Evolutionary conservation across 495 filamentous ascomycete genomes (phyloP).

Genomic region (Aspergillus homomorphus): DNA sequence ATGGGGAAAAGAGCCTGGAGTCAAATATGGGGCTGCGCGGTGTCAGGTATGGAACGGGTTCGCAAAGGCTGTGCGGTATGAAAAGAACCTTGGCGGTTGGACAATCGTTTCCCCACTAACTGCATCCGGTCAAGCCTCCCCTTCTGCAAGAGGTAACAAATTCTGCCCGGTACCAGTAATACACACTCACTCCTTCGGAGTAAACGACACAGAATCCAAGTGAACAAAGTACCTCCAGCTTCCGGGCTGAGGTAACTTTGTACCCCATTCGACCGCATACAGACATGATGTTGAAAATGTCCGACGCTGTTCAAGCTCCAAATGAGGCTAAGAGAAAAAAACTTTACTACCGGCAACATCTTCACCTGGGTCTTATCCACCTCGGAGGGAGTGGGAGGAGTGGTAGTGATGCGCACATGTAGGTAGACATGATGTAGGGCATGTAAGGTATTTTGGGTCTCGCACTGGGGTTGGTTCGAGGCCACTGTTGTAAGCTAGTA

Average conservation of each 20-base stretch:
- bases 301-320: not conserved
- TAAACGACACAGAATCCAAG: too few species aligned
- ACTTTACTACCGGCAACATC: not conserved
- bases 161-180: slow-evolving; percentile 3
- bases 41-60: slow-evolving; percentile 17
- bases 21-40: not conserved
- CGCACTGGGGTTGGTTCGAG: not conserved
- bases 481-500: too few species aligned
- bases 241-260: not conserved
- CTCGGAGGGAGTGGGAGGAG: slow-evolving; percentile 5
- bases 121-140: slow-evolving; percentile 8
- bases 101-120: slow-evolving; percentile 4
- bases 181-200: too few species aligned
- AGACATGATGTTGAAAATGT: not conserved
- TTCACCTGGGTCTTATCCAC: slow-evolving; percentile 8
- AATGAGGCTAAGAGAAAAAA: not conserved
- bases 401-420: slow-evolving; percentile 12
- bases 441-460: slow-evolving; percentile 1
- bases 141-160: not conserved
- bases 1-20: not conserved
- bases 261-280: not conserved
- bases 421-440: slow-evolving; percentile 6
- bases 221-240: not conserved
- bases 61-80: slow-evolving; percentile 15
- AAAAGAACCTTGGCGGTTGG: slow-evolving; percentile 14